Base-by-base conservation (phyloP, 768 basidiomycete genomes). In the Kondoa subrosea region DNA sequence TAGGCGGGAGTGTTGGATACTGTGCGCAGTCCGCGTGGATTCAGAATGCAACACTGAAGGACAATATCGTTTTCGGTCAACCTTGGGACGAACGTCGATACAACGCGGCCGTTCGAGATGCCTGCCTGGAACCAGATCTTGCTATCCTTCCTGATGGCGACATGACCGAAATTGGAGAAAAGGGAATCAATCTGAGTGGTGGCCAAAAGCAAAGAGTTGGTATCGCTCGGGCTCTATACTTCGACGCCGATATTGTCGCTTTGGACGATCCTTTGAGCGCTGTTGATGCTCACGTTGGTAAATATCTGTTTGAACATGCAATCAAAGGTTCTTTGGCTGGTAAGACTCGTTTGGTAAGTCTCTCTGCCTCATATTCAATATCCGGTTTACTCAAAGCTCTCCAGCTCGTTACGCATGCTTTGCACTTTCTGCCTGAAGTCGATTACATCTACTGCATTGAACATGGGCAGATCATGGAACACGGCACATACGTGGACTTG, bases 21-120 rank as follows among this genome's bases (percentile, higher is more conserved):
- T 91, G 88, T 72, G 68, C 84, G 86, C 91, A 96, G 75, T 85
- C 81, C 57, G 86, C 91, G 14, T 95, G 91, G 90, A 92, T 96
- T 68, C 88, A 91, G 71, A 78, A 78, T 69, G 76, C 70, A 27
- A 62, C 65, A 26, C 17, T 66, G 34, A 82, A 89, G 64, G 89
- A 93, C 58, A 95, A 93, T 73, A 84, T 95, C 66, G 85, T 87
- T 71, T 95, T 95, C 68, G 91, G 91, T 40, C 80, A 85, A 34
- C 84, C 86, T 3, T 90, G 86, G 71, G 87, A 91, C 30, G 85
- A 87, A 71, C 83, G 85, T 65, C 81, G 83, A 66, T 92, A 92
- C 75, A 89, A 88, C 88, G 82, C 83, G 33, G 89, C 85, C 1
- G 79, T 93, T 56, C 80, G 79, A 3, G 87, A 87, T 73, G 83